A percentile compares a stretch with the other conserved stretches of the same genome.
These are phyloP conservation scores for Oenanthe sinensis DNA, from an alignment of 129 eudicot genomes.

Conservation along the genomic window DNA sequence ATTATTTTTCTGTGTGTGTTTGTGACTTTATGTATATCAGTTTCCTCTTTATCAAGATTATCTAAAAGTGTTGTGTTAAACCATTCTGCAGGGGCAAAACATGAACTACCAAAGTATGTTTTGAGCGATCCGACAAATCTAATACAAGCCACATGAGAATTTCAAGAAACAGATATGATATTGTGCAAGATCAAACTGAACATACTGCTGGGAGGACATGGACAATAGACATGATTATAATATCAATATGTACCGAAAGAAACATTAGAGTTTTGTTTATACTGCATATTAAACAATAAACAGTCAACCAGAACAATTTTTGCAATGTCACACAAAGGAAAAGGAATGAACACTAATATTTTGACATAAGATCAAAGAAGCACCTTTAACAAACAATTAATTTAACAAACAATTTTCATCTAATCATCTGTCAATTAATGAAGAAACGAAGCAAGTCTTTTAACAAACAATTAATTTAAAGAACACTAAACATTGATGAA, in stretches of 20 bases:
- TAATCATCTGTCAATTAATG: background rate
- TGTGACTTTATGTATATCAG: background rate
- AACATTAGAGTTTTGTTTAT: background rate
- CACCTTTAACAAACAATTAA: background rate
- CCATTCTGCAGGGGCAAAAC: constrained; percentile 59
- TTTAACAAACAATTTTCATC: background rate
- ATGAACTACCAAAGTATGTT: constrained; percentile 70
- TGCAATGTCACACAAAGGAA: too few species aligned
- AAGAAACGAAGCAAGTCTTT: background rate
- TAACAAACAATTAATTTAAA: background rate
- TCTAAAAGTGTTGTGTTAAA: background rate
- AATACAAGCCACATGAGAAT: constrained; percentile 36
- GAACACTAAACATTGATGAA: background rate
- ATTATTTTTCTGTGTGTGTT: background rate
- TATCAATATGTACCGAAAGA: background rate
- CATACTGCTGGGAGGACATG: background rate
- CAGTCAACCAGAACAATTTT: background rate
- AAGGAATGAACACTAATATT: background rate
- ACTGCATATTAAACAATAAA: background rate
- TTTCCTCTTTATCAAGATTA: background rate
- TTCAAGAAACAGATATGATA: constrained; percentile 4
- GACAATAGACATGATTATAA: too few species aligned
- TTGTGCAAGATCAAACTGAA: background rate
- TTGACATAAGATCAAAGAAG: background rate
- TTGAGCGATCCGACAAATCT: constrained; percentile 69